Evolutionary conservation across 257 asterid species (phyloP), one percentile per base, ranked within the genome.

Genomic region (Solanum piurae): DNA sequence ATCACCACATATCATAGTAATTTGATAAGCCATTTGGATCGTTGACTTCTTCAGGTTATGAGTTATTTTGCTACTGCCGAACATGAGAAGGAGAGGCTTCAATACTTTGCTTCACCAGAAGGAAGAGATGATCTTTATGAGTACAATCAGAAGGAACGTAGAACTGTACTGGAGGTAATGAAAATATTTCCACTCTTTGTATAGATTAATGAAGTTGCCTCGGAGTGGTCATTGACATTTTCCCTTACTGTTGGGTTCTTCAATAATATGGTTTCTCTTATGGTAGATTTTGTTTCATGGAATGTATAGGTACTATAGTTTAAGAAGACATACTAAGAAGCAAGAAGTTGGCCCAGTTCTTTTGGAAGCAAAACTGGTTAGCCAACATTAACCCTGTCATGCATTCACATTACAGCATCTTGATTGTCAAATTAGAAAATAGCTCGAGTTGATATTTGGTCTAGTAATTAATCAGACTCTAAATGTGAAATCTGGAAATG

Each of bases 121-220:
- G 99, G 99, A 91, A 93, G 99, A 89, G 99, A 97, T 91, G 99
- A 97, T 91, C 87, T 97, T n/a, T 96, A 96, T 92, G 94, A 94
- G 88, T 97, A 95, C 95, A 97, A 96, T 91, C 96, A 94, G 92
- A 97, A 94, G 94, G 99, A 97, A 87, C 83, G 98, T 80, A 91
- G 99, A 92, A 97, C 98, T 80, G 98, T 97, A 86, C 91, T 95
- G 90, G 99, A 97, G 99, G 99, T 97, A 87, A 88, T 44, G 40
- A 80, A 29, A 80, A 80, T 46, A 46, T 46, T 46, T 46, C 68
- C 40, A 9, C 42, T 80, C 84, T 77, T 77, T 25, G 62, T 75
- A 23, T 38, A 23, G 58, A 75, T 44, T 80, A 46, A 80, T 80
- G 5, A 80, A 80, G 85, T 27, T 46, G 42, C 85, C 40, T 29